These are phyloP conservation scores for Trichoderma breve DNA, from an alignment of 2,329 filamentous ascomycete species.

Conservation along the genomic window DNA sequence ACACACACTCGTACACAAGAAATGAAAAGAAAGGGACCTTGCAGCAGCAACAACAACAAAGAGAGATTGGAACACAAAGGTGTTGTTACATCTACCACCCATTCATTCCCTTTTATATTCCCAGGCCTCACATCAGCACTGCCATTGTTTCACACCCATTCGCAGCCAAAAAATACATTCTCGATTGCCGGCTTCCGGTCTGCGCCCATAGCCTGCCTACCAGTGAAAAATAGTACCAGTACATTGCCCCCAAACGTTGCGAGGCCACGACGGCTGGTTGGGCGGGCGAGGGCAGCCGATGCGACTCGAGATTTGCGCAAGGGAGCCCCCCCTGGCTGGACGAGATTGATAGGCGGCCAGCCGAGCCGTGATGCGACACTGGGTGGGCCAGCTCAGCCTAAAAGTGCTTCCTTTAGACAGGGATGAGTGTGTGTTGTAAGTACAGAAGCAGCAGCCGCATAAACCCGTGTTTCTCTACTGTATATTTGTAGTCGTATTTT, in stretches of 20 bases:
- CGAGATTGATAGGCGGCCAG: conserved; percentile 9
- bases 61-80: background rate
- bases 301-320: conserved; percentile 3
- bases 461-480: background rate
- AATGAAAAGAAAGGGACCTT: conserved; percentile 3
- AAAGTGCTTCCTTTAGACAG: background rate
- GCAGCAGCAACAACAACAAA: background rate
- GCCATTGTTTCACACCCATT: background rate
- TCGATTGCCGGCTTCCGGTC: background rate
- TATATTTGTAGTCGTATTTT: background rate
- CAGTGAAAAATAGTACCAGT: background rate
- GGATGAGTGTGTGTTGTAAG: background rate
- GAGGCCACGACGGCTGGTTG: conserved; percentile 6
- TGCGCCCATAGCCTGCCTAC: background rate
- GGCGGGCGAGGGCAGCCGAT: background rate
- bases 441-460: background rate
- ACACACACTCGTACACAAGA: background rate
- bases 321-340: background rate
- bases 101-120: background rate
- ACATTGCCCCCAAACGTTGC: background rate
- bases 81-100: background rate
- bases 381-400: conserved; percentile 5
- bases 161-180: background rate
- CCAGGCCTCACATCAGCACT: background rate
- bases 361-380: conserved; percentile 14